Base-by-base conservation (phyloP, 2,329 filamentous ascomycete species). In the Helotiales sp. region DNA sequence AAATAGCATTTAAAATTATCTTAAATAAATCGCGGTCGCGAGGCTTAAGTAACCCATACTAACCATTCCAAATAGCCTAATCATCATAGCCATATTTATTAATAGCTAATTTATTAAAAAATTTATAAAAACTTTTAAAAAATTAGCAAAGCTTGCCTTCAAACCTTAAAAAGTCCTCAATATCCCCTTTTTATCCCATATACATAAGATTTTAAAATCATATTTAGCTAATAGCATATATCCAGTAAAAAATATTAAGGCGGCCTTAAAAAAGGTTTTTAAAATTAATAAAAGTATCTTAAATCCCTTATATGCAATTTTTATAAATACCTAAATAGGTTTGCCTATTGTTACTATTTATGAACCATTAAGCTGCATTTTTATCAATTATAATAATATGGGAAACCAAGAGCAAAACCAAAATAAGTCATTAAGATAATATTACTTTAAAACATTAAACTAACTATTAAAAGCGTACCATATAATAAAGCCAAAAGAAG, bases 1-100 rank as follows among this genome's bases (percentile, higher is more conserved):
- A 76, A 22, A n/a, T 75, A 11, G 68, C 58, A n/a, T 61, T 69
- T 50, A 66, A 66, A 2, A 75, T 69, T 20, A 76, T 71, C 62
- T 72, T 66, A 58, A 69, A 68, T 76, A 55, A 4, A 26, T 49
- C 15, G 15, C 11, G 6, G 15, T 43, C 3, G 11, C 15, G 6
- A 63, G 30, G 5, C 28, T 26, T 63, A 32, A 26, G 43, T n/a
- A n/a, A 54, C n/a, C 54, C 55, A 43, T n/a, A n/a, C n/a, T n/a
- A n/a, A n/a, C n/a, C n/a, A n/a, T n/a, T n/a, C n/a, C n/a, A n/a
- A n/a, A n/a, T n/a, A n/a, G n/a, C n/a, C n/a, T n/a, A n/a, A n/a
- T n/a, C n/a, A n/a, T n/a, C n/a, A n/a, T n/a, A n/a, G n/a, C n/a
- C n/a, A n/a, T n/a, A n/a, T n/a, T n/a, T n/a, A n/a, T n/a, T n/a